phyloP scores from a whole-genome alignment of 495 filamentous ascomycete genomes.

The Neurospora sp. region DNA sequence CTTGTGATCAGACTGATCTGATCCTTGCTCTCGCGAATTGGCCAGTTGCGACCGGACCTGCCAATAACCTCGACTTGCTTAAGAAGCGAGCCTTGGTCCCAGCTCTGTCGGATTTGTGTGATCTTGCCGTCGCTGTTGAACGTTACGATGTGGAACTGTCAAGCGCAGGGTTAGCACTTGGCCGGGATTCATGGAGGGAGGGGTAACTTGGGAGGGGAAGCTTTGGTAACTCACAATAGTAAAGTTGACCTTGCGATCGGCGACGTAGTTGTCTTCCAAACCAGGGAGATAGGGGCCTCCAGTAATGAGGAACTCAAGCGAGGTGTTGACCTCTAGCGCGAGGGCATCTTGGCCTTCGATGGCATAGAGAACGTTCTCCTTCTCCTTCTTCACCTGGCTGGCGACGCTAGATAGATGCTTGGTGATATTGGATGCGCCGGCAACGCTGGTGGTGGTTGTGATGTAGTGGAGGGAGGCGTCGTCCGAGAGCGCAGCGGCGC shows the following conservation, averaged over 20 bases:
- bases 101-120: conserved; percentile 73
- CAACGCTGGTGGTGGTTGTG: conserved; percentile 70
- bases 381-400: conserved; percentile 66
- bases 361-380: conserved; percentile 58
- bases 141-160: conserved; percentile 78
- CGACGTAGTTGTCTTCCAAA: conserved; percentile 88
- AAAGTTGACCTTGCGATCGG: conserved; percentile 71
- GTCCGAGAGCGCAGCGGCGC: conserved; percentile 50
- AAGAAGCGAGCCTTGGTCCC: conserved; percentile 90
- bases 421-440: conserved; percentile 58
- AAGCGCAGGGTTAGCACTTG: conserved; percentile 19
- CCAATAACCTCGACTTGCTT: conserved; percentile 94
- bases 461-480: conserved; percentile 83
- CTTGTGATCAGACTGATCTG: conserved; percentile 63
- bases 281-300: conserved; percentile 84
- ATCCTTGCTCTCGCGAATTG: conserved; percentile 80
- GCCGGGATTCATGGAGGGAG: conserved; percentile 1
- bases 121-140: conserved; percentile 73
- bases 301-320: conserved; percentile 66
- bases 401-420: conserved; percentile 62
- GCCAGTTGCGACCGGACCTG: conserved; percentile 78
- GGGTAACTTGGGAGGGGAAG: background rate
- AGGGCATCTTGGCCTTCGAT: conserved; percentile 62
- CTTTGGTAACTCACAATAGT: conserved; percentile 58
- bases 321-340: conserved; percentile 70